Base-by-base conservation (phyloP, 2,329 filamentous ascomycete genomes). In the Rutstroemia sydowiana region DNA sequence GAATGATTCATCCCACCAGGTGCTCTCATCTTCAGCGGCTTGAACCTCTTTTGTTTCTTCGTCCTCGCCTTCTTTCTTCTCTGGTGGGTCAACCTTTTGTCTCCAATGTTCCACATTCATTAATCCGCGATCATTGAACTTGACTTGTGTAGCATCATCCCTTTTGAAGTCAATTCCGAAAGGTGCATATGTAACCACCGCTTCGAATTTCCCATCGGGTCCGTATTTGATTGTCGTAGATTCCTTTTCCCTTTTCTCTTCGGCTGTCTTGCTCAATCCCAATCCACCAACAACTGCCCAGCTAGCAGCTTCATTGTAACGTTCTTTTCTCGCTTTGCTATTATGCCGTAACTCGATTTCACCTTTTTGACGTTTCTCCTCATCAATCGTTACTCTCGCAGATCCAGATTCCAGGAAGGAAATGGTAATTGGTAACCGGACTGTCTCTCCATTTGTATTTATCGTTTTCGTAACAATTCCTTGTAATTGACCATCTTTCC, bases 1-100 rank as follows among this genome's bases (percentile, higher is more conserved):
- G 68, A 98, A 98, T 0, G 79, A 81, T 73, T 98, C 93, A 6
- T 98, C 93, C 93, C 93, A 98, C 89, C 90, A 96, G 3, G 91
- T 96, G 70, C 84, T 87, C 66, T 96, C 87, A 59, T 93, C 87
- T 57, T 86, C 81, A 13, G 74, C 76, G 10, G 71, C 63, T 55
- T 54, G 43, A n/a, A 49, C 44, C 23, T 32, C 68, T 55, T 30
- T 68, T 58, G 46, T 69, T 67, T 74, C 71, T 4, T 66, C 69
- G n/a, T n/a, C n/a, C 44, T 71, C 68, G 51, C 70, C 67, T 45
- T 59, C 56, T 48, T 67, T 63, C 21, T 57, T 56, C 32, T 59
- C 60, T 14, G 56, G 48, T 43, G 62, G 74, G 50, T 95, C 91
- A 14, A 89, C 71, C 77, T 95, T 95, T 40, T 85, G 78, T 55